Conservation (phyloP, 2,329 filamentous ascomycete species). For the Arthroderma sp. region DNA sequence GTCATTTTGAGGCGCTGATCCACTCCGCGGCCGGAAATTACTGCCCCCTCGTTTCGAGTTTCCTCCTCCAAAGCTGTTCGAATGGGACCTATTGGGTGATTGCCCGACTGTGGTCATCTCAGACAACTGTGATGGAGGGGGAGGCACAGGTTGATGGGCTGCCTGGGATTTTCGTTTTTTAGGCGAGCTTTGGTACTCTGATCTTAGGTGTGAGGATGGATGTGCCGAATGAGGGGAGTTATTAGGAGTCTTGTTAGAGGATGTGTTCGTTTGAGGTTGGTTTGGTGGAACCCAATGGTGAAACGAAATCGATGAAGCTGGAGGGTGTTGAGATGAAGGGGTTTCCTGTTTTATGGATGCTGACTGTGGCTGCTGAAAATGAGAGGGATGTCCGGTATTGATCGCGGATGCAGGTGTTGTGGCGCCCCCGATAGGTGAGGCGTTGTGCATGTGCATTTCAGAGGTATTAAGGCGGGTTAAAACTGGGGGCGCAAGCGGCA, state of each 20-base stretch:
- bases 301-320: conserved; percentile 59
- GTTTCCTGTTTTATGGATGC: conserved; percentile 22
- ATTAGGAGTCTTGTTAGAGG: conserved; percentile 57
- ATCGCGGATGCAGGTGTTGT: neutral
- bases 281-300: conserved; percentile 82
- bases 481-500: conserved; percentile 11
- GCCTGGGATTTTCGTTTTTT: conserved; percentile 68
- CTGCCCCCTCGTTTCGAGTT: neutral
- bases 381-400: conserved; percentile 2
- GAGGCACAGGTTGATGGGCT: conserved; percentile 37
- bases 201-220: conserved; percentile 35
- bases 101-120: conserved; percentile 15
- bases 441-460: conserved; percentile 27
- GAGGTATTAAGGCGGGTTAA: conserved; percentile 27
- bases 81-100: neutral
- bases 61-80: neutral
- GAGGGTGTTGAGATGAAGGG: conserved; percentile 47
- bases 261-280: conserved; percentile 56
- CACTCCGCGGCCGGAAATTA: neutral
- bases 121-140: conserved; percentile 37
- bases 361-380: conserved; percentile 16
- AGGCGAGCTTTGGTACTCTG: conserved; percentile 59
- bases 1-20: neutral
- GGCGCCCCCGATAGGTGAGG: conserved; percentile 12
- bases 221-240: conserved; percentile 33